These are phyloP conservation scores for Penicillium angulare DNA, from an alignment of 495 filamentous ascomycete genomes.

Conservation along the genomic window DNA sequence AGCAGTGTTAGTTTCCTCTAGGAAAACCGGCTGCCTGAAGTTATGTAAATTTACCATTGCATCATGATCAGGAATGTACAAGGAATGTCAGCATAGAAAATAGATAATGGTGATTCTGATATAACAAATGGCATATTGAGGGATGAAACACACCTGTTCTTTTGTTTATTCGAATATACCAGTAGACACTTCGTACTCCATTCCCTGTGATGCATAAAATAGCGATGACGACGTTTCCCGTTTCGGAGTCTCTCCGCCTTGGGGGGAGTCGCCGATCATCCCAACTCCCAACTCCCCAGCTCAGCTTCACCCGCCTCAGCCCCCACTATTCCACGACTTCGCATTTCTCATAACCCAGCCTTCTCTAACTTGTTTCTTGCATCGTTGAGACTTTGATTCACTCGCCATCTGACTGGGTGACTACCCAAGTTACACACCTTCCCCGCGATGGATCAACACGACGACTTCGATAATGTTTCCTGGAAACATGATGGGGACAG, in stretches of 20 bases:
- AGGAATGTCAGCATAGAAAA: neutral
- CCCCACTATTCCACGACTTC: conserved; percentile 4
- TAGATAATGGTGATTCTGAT: neutral
- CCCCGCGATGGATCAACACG: conserved; percentile 50
- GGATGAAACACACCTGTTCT: too few species aligned
- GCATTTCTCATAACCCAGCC: neutral
- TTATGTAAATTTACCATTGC: conserved; percentile 14
- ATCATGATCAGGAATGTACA: conserved; percentile 4
- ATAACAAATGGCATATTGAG: neutral
- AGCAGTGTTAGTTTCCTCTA: conserved; percentile 1
- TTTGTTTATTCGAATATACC: too few species aligned
- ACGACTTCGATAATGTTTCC: conserved; percentile 59
- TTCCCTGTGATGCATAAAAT: neutral
- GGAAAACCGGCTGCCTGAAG: conserved; percentile 9
- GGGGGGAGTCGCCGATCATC: conserved; percentile 27
- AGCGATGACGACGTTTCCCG: conserved; percentile 30
- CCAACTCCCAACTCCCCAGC: conserved; percentile 18
- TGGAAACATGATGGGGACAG: conserved; percentile 55
- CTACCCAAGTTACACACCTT: conserved; percentile 14
- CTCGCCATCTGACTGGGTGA: conserved; percentile 10
- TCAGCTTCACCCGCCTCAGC: conserved; percentile 15
- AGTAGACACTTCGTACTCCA: too few species aligned
- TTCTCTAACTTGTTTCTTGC: neutral
- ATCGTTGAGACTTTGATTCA: neutral
- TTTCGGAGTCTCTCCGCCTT: conserved; percentile 29